Percentiles rank a stretch among this genome's conserved stretches.
Conservation (phyloP, 1,139 yeast species). For the Kurtzmaniella natalensis region DNA sequence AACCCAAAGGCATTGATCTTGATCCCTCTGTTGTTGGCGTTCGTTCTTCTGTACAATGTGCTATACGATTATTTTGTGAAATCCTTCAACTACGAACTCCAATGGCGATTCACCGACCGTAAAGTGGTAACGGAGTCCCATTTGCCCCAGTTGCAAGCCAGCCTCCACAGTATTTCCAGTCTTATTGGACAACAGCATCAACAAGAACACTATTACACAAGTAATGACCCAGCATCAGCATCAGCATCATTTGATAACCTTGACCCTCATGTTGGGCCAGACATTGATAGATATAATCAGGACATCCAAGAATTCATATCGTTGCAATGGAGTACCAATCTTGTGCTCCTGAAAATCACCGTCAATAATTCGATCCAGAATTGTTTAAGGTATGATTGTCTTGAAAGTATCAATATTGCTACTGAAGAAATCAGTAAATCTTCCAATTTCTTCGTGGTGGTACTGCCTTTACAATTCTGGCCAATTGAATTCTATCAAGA, state of each 20-base stretch:
- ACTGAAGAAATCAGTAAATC: not conserved
- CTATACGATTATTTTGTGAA: slow-evolving; percentile 19
- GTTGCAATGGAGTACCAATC: too few relatives aligned
- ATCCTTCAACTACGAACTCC: slow-evolving; percentile 13
- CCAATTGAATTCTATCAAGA: slow-evolving; percentile 11
- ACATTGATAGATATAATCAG: too few relatives aligned
- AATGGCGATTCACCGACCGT: slow-evolving; percentile 6
- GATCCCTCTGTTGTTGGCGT: slow-evolving; percentile 18
- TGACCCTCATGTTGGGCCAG: too few relatives aligned
- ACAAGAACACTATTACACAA: too few relatives aligned
- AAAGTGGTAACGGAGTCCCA: slow-evolving; percentile 1
- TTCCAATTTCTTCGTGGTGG: not conserved
- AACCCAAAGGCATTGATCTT: slow-evolving; percentile 18
- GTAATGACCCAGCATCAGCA: too few relatives aligned
- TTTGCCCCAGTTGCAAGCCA: not conserved
- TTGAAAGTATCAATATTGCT: not conserved
- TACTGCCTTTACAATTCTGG: slow-evolving; percentile 21
- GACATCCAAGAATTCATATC: too few relatives aligned
- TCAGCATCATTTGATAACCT: too few relatives aligned
- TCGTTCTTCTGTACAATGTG: slow-evolving; percentile 20
- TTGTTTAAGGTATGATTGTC: not conserved
- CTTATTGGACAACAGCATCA: not conserved
- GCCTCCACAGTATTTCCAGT: not conserved
- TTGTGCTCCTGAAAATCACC: not conserved
- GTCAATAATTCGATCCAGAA: not conserved